A percentile compares a stretch with the other conserved stretches of the same genome.
phyloP scores from a whole-genome alignment of 2,329 filamentous ascomycete genomes.

The Boeremia lycopersici region DNA sequence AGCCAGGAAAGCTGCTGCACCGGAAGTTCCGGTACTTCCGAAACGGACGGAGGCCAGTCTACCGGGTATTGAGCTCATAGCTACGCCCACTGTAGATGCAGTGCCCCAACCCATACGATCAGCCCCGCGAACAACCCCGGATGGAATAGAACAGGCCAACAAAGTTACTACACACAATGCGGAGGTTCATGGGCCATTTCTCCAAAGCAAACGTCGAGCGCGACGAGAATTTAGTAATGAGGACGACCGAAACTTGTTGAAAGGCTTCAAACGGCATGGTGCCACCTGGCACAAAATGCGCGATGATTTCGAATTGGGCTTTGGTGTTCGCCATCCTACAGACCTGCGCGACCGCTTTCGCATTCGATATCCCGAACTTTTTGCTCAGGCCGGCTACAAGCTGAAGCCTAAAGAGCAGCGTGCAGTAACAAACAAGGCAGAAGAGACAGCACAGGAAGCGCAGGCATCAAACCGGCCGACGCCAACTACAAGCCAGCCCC shows the following conservation, averaged over 20 bases:
- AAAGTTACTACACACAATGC: constrained; percentile 42
- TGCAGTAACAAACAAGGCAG: constrained; percentile 19
- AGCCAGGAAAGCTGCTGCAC: constrained; percentile 39
- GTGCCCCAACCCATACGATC: neutral
- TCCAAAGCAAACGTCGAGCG: constrained; percentile 57
- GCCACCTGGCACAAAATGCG: constrained; percentile 66
- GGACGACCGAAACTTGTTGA: constrained; percentile 64
- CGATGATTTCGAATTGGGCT: constrained; percentile 59
- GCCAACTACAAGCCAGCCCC: neutral
- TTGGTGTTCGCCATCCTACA: constrained; percentile 58
- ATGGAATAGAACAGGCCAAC: neutral
- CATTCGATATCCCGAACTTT: constrained; percentile 63
- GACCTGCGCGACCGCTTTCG: constrained; percentile 68
- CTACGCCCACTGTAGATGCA: neutral
- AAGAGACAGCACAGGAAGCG: constrained; percentile 9
- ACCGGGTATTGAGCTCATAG: neutral
- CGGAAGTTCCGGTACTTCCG: constrained; percentile 37
- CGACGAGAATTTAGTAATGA: constrained; percentile 61
- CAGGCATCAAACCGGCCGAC: neutral
- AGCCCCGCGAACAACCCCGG: neutral
- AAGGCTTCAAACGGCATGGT: constrained; percentile 64
- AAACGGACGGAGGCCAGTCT: neutral
- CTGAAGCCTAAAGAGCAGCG: constrained; percentile 41
- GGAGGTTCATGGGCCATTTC: constrained; percentile 58
- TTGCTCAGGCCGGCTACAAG: constrained; percentile 56